Percentiles rank a stretch among this genome's conserved stretches.
These are phyloP conservation scores for Cucumis hystrix DNA, from an alignment of 306 rosid genomes.

Conservation along the genomic window DNA sequence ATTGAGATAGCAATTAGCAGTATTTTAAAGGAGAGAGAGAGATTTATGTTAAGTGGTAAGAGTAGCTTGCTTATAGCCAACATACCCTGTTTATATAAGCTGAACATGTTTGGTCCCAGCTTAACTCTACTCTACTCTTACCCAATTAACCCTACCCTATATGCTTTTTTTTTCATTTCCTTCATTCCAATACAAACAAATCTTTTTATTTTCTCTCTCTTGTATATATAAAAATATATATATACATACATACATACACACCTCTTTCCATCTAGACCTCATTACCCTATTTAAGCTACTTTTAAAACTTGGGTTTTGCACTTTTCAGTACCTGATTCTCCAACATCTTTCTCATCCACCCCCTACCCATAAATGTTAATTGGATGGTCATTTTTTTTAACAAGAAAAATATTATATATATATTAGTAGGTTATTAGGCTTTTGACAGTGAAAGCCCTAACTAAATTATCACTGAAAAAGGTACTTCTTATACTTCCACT, in stretches of 20 bases:
- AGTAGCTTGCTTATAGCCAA: neutral
- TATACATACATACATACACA: neutral
- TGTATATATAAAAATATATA: no score
- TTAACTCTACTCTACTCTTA: neutral
- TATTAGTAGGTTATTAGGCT: neutral
- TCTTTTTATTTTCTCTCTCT: no score
- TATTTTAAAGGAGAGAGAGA: neutral
- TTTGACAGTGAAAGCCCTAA: neutral
- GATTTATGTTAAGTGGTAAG: neutral
- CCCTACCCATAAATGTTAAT: neutral
- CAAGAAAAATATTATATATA: no score
- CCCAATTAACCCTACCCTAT: neutral
- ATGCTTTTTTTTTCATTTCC: neutral
- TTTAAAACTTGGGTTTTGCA: constrained; percentile 4
- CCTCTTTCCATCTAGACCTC: neutral
- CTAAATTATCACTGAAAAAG: constrained; percentile 4
- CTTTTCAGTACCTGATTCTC: constrained; percentile 12
- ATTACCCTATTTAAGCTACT: neutral
- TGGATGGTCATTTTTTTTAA: neutral
- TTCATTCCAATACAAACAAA: neutral
- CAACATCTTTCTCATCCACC: neutral
- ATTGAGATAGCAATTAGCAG: no score
- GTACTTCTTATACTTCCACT: constrained; percentile 6
- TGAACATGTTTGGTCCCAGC: neutral
- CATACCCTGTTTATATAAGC: neutral